phyloP scores from a whole-genome alignment of 441 rosid species.

The Aleurites moluccanus region DNA sequence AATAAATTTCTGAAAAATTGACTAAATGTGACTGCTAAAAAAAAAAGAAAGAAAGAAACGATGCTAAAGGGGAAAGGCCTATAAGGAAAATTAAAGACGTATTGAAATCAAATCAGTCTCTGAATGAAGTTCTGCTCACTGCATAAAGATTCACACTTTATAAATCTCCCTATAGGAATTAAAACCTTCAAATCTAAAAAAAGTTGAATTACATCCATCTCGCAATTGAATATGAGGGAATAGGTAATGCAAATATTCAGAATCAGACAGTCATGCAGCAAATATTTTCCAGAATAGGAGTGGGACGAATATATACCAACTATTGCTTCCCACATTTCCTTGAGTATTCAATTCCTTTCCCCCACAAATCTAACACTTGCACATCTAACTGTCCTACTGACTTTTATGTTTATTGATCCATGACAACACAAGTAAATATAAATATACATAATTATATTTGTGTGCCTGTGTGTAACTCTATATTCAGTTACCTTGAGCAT shows the following conservation, averaged over 20 bases:
- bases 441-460: not conserved
- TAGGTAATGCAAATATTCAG: not conserved
- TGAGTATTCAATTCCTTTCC: no score
- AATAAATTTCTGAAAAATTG: not conserved
- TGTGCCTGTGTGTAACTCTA: not conserved
- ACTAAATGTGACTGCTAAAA: not conserved
- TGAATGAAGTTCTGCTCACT: not conserved
- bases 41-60: not conserved
- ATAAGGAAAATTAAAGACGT: not conserved
- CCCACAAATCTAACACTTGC: no score
- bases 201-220: not conserved
- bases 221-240: not conserved
- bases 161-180: not conserved
- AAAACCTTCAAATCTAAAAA: not conserved
- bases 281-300: not conserved
- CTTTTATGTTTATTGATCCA: not conserved
- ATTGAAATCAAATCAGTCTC: not conserved
- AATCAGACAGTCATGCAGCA: not conserved
- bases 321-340: not conserved
- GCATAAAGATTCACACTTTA: not conserved
- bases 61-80: not conserved
- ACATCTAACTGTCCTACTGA: not conserved
- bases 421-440: not conserved
- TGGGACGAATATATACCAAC: not conserved
- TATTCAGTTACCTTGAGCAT: slow-evolving; percentile 72